A percentile compares a stretch with the other conserved stretches of the same genome.
These are phyloP conservation scores for Metarhizium humberi DNA, from an alignment of 2,329 filamentous ascomycete species.

Conservation along the genomic window DNA sequence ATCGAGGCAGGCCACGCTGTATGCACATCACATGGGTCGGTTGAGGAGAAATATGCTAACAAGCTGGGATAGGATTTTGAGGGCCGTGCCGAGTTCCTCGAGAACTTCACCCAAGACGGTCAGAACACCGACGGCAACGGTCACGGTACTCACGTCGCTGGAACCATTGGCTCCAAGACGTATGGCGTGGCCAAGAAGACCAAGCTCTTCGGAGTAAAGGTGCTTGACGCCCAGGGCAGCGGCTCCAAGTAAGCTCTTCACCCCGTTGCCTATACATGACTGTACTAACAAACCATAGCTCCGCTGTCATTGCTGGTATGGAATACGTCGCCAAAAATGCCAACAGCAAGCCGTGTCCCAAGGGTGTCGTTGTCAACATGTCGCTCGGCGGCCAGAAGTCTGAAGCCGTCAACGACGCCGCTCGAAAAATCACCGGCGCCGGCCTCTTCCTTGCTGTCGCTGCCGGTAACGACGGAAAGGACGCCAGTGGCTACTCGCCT, in stretches of 20 bases:
- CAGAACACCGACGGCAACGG: constrained; percentile 31
- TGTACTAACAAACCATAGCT: constrained; percentile 13
- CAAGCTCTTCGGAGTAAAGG: constrained; percentile 34
- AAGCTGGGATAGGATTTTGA: constrained; percentile 23
- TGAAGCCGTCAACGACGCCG: constrained; percentile 36
- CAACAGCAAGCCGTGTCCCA: constrained; percentile 25
- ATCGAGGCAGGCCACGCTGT: constrained; percentile 25
- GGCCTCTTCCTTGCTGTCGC: constrained; percentile 46
- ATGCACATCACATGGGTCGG: constrained; percentile 10
- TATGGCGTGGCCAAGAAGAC: constrained; percentile 39
- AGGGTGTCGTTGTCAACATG: constrained; percentile 42
- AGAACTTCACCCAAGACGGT: constrained; percentile 25
- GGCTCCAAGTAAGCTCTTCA: constrained; percentile 24
- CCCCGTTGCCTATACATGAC: background rate
- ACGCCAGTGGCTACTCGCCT: constrained; percentile 36
- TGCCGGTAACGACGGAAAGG: constrained; percentile 38
- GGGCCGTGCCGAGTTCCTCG: constrained; percentile 29
- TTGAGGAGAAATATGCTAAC: background rate
- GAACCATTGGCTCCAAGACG: constrained; percentile 30
- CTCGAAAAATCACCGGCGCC: constrained; percentile 28
- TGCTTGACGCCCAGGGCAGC: constrained; percentile 27
- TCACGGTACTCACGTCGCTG: constrained; percentile 38
- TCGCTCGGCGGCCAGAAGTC: constrained; percentile 41
- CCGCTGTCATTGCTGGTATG: constrained; percentile 34
- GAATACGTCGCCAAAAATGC: constrained; percentile 30